These are phyloP conservation scores for Favolaschia claudopus DNA, from an alignment of 768 basidiomycete species.

Conservation along the genomic window DNA sequence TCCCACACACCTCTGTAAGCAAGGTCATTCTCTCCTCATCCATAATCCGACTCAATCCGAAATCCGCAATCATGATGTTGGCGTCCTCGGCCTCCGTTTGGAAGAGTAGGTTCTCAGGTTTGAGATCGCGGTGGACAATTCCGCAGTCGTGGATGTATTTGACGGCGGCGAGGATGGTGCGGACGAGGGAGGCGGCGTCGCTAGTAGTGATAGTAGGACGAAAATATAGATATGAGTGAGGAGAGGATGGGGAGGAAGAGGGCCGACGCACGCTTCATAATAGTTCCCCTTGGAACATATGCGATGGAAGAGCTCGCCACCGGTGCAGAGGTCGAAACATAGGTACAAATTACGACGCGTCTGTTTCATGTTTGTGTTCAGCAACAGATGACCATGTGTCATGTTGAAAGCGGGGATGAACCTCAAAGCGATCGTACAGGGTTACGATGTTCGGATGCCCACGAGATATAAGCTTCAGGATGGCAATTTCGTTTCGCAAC, in stretches of 20 bases:
- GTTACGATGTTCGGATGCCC: constrained; percentile 93
- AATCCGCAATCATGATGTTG: constrained; percentile 97
- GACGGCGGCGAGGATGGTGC: constrained; percentile 87
- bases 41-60: constrained; percentile 91
- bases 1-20: constrained; percentile 96
- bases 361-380: too few species aligned
- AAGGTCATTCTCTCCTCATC: constrained; percentile 87
- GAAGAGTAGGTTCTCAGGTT: constrained; percentile 98
- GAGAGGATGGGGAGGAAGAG: background rate
- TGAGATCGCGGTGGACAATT: constrained; percentile 96
- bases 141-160: constrained; percentile 90
- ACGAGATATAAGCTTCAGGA: constrained; percentile 92
- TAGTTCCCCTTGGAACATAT: constrained; percentile 98
- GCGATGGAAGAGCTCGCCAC: constrained; percentile 97
- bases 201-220: constrained; percentile 44
- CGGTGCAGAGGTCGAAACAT: constrained; percentile 95
- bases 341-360: too few species aligned
- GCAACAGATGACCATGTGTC: too few species aligned
- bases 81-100: constrained; percentile 87
- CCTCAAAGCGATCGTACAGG: constrained; percentile 95
- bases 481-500: constrained; percentile 88
- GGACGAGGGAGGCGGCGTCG: constrained; percentile 88
- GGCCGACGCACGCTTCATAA: constrained; percentile 78
- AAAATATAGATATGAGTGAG: too few species aligned
- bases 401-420: too few species aligned